These are phyloP conservation scores for Fraxinus nigra DNA, from an alignment of 305 asterid species.

Conservation along the genomic window DNA sequence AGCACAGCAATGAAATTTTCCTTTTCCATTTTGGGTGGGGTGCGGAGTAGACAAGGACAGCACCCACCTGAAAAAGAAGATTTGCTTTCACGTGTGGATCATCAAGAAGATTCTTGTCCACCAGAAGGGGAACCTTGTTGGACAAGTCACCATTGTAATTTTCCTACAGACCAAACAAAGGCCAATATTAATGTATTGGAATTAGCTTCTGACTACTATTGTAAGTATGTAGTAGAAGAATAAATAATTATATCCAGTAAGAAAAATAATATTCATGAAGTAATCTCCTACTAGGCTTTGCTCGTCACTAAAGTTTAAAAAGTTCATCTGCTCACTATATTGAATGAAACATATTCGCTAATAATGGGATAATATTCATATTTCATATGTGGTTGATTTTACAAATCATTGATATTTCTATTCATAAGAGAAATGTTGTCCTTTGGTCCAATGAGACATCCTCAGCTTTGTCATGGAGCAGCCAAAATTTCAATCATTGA, in stretches of 20 bases:
- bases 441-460: constrained; percentile 9
- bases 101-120: constrained; percentile 84
- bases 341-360: neutral
- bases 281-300: neutral
- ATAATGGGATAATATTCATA: neutral
- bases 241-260: neutral
- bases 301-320: constrained; percentile 10
- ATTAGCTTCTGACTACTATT: neutral
- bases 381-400: neutral
- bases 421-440: constrained; percentile 1
- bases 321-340: neutral
- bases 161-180: constrained; percentile 54
- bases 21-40: neutral
- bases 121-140: constrained; percentile 65
- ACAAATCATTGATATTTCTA: neutral
- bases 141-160: constrained; percentile 77
- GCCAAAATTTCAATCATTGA: neutral
- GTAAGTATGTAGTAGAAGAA: neutral
- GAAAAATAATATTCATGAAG: constrained; percentile 1
- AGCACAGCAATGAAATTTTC: neutral
- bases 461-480: constrained; percentile 15
- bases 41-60: constrained; percentile 18
- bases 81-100: constrained; percentile 98
- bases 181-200: constrained; percentile 3
- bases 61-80: constrained; percentile 86